A percentile compares a stretch with the other conserved stretches of the same genome.
Conservation (phyloP, 2,329 filamentous ascomycete genomes). For the Colletotrichum karsti region DNA sequence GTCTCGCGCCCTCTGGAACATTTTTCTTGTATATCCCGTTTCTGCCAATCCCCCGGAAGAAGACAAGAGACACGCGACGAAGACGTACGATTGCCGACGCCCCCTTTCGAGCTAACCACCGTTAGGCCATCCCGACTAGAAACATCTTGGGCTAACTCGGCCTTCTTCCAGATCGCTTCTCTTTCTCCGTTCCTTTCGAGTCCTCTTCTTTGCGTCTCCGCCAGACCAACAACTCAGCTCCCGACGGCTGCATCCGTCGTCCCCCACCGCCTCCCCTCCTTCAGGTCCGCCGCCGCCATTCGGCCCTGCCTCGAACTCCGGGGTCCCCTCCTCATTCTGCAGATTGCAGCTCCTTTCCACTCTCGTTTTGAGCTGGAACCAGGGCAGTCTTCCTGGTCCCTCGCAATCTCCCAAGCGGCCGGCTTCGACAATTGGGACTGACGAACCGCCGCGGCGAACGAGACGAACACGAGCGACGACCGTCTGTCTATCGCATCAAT, state of each 20-base stretch:
- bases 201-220: neutral
- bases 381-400: neutral
- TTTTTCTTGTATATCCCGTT: neutral
- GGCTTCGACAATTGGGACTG: neutral
- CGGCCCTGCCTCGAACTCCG: neutral
- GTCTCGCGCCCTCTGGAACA: neutral
- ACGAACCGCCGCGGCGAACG: neutral
- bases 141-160: slow-evolving; percentile 7
- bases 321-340: slow-evolving; percentile 2
- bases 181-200: neutral
- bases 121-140: slow-evolving; percentile 15
- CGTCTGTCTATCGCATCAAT: neutral
- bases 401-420: neutral
- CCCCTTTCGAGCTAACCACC: slow-evolving; percentile 9
- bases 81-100: slow-evolving; percentile 10
- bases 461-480: neutral
- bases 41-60: slow-evolving; percentile 11
- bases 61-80: slow-evolving; percentile 10
- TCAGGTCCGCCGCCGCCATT: neutral
- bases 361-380: neutral
- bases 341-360: neutral
- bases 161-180: neutral
- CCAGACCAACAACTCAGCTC: neutral
- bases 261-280: slow-evolving; percentile 4
- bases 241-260: slow-evolving; percentile 1